These are phyloP conservation scores for Babesia caballi DNA, from an alignment of 169 alveolate genomes.

Conservation along the genomic window DNA sequence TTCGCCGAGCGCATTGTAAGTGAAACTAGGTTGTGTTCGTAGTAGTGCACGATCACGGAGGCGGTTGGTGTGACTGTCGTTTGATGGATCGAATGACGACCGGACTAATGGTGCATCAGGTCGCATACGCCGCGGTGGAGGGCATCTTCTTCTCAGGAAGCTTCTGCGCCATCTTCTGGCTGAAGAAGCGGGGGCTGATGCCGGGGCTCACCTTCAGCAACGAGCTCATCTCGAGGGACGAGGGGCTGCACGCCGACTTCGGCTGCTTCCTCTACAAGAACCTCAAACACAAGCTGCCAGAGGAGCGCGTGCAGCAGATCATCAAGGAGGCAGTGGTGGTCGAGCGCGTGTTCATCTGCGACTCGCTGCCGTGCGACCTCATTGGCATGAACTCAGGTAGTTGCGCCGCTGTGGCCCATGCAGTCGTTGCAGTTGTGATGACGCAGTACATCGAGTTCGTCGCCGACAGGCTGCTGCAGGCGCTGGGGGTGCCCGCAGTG, in stretches of 20 bases:
- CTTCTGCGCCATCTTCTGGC: conserved; percentile 98
- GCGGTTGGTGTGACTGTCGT: background rate
- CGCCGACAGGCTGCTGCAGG: conserved; percentile 94
- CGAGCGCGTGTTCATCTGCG: conserved; percentile 94
- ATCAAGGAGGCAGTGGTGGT: conserved; percentile 95
- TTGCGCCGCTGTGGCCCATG: background rate
- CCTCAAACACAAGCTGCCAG: conserved; percentile 87
- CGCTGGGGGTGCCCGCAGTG: conserved; percentile 91
- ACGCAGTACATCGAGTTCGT: conserved; percentile 94
- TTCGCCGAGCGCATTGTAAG: conserved; percentile 94
- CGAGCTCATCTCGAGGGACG: conserved; percentile 97
- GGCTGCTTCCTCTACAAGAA: conserved; percentile 93
- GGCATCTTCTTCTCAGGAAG: conserved; percentile 98
- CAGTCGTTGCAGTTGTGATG: conserved; percentile 80
- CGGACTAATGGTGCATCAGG: conserved; percentile 22
- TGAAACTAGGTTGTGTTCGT: too few relatives aligned
- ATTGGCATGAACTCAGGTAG: conserved; percentile 96
- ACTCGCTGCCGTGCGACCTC: conserved; percentile 94
- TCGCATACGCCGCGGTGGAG: conserved; percentile 93
- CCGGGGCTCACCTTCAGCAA: conserved; percentile 95
- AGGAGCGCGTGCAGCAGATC: conserved; percentile 88
- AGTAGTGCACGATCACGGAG: background rate
- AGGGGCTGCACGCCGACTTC: conserved; percentile 99
- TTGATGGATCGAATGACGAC: background rate
- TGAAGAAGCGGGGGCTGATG: conserved; percentile 95